phyloP scores from a whole-genome alignment of 2,329 filamentous ascomycete genomes.

The Microdochium paspali region DNA sequence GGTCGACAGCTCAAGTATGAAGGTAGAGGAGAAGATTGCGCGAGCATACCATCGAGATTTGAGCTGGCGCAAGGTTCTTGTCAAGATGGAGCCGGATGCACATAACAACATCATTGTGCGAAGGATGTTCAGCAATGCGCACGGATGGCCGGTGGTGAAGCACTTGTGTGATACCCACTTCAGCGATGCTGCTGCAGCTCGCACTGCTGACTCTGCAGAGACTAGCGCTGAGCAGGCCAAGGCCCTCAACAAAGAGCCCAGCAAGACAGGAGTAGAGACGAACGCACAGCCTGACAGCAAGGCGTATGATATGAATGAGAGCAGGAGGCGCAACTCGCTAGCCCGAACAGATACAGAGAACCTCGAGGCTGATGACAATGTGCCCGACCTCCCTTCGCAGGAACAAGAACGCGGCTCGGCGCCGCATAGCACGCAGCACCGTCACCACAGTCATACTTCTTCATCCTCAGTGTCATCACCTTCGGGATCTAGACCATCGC shows the following conservation, averaged over 20 bases:
- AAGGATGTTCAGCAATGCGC: conserved; percentile 93
- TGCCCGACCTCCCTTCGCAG: conserved; percentile 32
- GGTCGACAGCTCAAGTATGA: conserved; percentile 60
- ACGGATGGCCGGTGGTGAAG: conserved; percentile 94
- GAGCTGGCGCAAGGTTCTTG: conserved; percentile 93
- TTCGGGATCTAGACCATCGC: background rate
- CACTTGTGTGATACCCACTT: conserved; percentile 95
- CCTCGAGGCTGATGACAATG: conserved; percentile 31
- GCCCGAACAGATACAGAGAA: conserved; percentile 13
- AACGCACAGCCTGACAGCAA: conserved; percentile 26
- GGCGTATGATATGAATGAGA: conserved; percentile 2
- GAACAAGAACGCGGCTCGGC: conserved; percentile 8
- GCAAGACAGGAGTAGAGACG: conserved; percentile 57
- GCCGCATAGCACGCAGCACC: conserved; percentile 10
- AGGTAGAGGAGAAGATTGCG: conserved; percentile 95
- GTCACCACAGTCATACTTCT: background rate
- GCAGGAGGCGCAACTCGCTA: conserved; percentile 9
- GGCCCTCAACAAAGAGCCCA: conserved; percentile 43
- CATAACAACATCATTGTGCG: conserved; percentile 98
- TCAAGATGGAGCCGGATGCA: conserved; percentile 89
- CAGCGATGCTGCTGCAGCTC: conserved; percentile 59
- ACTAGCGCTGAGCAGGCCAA: conserved; percentile 60
- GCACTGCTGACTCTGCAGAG: conserved; percentile 59
- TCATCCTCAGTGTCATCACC: background rate
- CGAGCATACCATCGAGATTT: conserved; percentile 87